phyloP scores from a whole-genome alignment of 345 rosid species.

The Euphorbia lathyris region DNA sequence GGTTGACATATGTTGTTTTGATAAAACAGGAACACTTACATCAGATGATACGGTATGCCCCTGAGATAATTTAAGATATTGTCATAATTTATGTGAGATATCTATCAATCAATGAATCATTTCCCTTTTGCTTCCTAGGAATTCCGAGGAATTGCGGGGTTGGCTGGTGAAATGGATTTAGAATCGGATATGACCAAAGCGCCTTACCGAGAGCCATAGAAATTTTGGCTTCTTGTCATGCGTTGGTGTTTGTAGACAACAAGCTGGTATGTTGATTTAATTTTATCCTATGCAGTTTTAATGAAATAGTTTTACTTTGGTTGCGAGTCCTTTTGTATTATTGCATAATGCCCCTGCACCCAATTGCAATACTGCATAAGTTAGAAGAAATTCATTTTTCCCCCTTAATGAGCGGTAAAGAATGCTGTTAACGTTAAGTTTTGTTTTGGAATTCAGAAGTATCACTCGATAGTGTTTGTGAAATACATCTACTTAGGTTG shows the following conservation, averaged over 20 bases:
- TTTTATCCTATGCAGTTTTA: too few relatives aligned
- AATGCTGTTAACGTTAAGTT: too few relatives aligned
- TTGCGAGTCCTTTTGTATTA: too few relatives aligned
- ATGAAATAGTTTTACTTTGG: slow-evolving; percentile 98
- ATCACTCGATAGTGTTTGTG: neutral
- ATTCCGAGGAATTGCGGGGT: slow-evolving; percentile 85
- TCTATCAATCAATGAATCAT: slow-evolving; percentile 10
- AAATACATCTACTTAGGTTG: too few relatives aligned
- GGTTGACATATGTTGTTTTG: slow-evolving; percentile 99
- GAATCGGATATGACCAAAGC: slow-evolving; percentile 87
- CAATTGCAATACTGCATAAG: too few relatives aligned
- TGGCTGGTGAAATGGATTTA: slow-evolving; percentile 47
- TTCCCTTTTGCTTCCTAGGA: slow-evolving; percentile 47
- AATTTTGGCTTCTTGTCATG: slow-evolving; percentile 98
- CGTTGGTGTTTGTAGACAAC: slow-evolving; percentile 95
- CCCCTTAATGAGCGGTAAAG: neutral
- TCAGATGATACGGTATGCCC: slow-evolving; percentile 95
- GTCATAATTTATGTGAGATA: slow-evolving; percentile 8
- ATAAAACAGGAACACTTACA: slow-evolving; percentile 97
- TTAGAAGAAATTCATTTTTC: slow-evolving; percentile 21
- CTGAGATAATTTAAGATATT: slow-evolving; percentile 6
- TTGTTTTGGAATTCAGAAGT: too few relatives aligned
- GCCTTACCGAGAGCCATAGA: slow-evolving; percentile 58
- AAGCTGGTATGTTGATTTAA: slow-evolving; percentile 72
- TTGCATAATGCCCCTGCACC: too few relatives aligned